Base-by-base conservation (phyloP, 2,329 filamentous ascomycete genomes). In the Aspergillus piperis region DNA sequence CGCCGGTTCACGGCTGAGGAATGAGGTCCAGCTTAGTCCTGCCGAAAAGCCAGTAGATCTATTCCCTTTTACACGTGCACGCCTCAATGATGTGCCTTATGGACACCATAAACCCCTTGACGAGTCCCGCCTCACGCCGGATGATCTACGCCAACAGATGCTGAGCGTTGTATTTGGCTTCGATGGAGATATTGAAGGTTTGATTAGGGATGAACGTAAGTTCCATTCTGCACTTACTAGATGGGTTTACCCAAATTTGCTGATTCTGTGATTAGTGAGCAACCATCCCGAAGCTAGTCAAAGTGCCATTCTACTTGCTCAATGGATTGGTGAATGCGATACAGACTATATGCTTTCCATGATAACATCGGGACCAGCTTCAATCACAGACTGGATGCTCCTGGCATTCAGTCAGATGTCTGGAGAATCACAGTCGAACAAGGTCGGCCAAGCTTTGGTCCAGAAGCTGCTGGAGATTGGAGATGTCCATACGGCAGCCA, bases 301-400 rank as follows among this genome's bases (percentile, higher is more conserved):
- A 2, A 90, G 87, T 63, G 87, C 90, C 11, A 90, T 98, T 54
- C 83, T 98, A 41, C 83, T 99, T 4, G 85, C 91, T 1, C 96
- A 96, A 75, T 99, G 95, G 95, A 84, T 99, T 0, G 92, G 93
- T 13, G 90, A 96, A 63, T 86, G 91, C 39, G 88, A 92, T 61
- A 84, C 89, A 0, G 92, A 96, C 69, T 84, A 92, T 42, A 90
- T 96, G 85, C 84, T 88, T 10, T 87, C 90, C 2, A 90, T 89
- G 80, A 79, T 88, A 39, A 80, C 87, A 47, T 90, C 92, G 0
- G 88, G 94, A 66, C 89, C 91, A n/a, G 93, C 95, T 84, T 94
- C 92, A 8, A 92, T 90, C 2, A 91, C 91, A 0, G 95, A 98
- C 76, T 99, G 95, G 95, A 97, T 99, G 92, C 80, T 98, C 60